Evolutionary conservation across 208 protist genomes (phyloP).

Genomic region (Strigomonas galati): DNA sequence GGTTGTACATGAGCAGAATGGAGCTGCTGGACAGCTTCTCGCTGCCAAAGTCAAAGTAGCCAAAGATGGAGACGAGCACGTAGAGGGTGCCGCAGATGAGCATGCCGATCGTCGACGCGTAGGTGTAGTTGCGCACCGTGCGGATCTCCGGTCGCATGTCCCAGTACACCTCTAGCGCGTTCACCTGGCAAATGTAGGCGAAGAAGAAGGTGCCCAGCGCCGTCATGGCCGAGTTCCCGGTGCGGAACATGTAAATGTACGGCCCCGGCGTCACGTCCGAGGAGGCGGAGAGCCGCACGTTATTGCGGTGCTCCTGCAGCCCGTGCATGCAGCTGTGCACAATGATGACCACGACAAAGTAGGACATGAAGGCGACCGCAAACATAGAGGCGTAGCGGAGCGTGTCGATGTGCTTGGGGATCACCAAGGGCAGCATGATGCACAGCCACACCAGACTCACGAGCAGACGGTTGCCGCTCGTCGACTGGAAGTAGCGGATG

Average conservation of each 20-base stretch:
- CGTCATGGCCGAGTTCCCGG: constrained; percentile 35
- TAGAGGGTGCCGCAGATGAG: constrained; percentile 53
- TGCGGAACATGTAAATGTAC: constrained; percentile 40
- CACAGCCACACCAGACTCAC: constrained; percentile 35
- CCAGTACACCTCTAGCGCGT: constrained; percentile 44
- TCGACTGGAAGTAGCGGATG: constrained; percentile 25
- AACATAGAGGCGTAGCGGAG: constrained; percentile 53
- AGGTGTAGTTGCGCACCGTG: constrained; percentile 31
- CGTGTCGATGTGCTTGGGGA: constrained; percentile 63
- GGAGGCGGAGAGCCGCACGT: constrained; percentile 20
- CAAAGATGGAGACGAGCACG: constrained; percentile 47
- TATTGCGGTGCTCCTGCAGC: constrained; percentile 16
- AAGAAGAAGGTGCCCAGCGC: constrained; percentile 54
- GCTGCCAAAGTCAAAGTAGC: constrained; percentile 64
- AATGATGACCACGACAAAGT: constrained; percentile 39
- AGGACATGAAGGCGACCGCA: constrained; percentile 48
- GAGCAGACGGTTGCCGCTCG: constrained; percentile 31
- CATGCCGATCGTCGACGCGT: constrained; percentile 39
- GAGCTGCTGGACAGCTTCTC: constrained; percentile 28
- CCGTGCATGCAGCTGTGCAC: constrained; percentile 37
- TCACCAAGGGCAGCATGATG: constrained; percentile 52
- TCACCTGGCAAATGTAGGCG: constrained; percentile 62
- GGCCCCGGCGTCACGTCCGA: constrained; percentile 14
- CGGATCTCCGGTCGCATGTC: constrained; percentile 27
- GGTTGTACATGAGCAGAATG: constrained; percentile 56